phyloP scores from a whole-genome alignment of 305 asterid genomes.

The Coffea humblotiana region DNA sequence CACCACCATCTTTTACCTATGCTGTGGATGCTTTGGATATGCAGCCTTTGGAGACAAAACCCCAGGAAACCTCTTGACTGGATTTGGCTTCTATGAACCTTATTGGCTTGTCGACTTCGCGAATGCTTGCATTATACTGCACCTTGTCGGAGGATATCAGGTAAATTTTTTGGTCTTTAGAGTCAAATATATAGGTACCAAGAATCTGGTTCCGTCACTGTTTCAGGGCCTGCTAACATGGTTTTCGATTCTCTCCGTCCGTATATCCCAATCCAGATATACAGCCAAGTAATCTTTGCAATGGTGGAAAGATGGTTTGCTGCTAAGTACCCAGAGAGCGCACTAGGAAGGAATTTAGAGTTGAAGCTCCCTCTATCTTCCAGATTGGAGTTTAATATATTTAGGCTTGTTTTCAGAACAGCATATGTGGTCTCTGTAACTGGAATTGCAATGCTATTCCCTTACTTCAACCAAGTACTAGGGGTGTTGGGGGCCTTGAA shows the following conservation, averaged over 20 bases:
- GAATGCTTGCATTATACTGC: constrained; percentile 62
- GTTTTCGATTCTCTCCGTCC: neutral
- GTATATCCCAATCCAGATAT: constrained; percentile 16
- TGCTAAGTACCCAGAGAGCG: constrained; percentile 19
- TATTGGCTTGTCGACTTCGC: constrained; percentile 68
- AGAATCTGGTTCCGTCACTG: neutral
- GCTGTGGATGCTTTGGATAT: constrained; percentile 71
- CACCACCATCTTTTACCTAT: constrained; percentile 65
- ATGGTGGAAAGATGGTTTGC: constrained; percentile 27
- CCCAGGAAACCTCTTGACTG: constrained; percentile 70
- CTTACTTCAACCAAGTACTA: constrained; percentile 60
- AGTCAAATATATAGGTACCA: no score
- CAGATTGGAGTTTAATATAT: constrained; percentile 7
- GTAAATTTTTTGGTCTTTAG: constrained; percentile 17
- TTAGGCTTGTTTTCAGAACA: constrained; percentile 32
- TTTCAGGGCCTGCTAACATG: no score
- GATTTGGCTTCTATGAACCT: constrained; percentile 61
- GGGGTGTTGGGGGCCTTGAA: constrained; percentile 62
- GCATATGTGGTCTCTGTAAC: constrained; percentile 55
- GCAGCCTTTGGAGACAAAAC: constrained; percentile 77
- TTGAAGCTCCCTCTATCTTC: neutral
- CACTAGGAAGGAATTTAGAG: neutral
- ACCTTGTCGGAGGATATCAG: constrained; percentile 80
- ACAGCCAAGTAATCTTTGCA: constrained; percentile 31
- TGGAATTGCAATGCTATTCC: constrained; percentile 42